These are phyloP conservation scores for Westerdykella sp. DNA, from an alignment of 2,329 filamentous ascomycete genomes.

Conservation along the genomic window DNA sequence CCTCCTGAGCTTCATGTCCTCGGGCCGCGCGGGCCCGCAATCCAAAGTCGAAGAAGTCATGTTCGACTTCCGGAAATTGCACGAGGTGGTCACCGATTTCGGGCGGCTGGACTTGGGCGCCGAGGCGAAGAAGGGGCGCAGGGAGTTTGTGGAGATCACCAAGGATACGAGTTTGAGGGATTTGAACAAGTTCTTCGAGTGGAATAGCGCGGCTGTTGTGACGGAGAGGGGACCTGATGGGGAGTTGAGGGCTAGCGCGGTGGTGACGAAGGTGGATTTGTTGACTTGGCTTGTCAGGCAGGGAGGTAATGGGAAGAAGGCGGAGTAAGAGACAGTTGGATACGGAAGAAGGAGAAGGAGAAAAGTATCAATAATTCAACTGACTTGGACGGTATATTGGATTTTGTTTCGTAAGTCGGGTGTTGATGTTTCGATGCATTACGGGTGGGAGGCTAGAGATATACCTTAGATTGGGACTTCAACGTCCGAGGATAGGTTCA, in stretches of 20 bases:
- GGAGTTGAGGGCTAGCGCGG: slow-evolving; percentile 70
- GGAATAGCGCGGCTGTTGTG: slow-evolving; percentile 93
- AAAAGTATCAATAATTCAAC: background rate
- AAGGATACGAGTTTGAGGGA: slow-evolving; percentile 76
- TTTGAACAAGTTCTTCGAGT: slow-evolving; percentile 91
- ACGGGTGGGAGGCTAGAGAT: background rate
- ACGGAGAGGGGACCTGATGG: slow-evolving; percentile 60
- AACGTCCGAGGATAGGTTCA: background rate
- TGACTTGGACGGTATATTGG: background rate
- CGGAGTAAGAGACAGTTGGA: background rate
- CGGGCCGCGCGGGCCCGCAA: slow-evolving; percentile 67
- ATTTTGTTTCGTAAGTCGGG: background rate
- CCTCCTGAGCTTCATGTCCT: slow-evolving; percentile 81
- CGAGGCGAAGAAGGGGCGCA: slow-evolving; percentile 35
- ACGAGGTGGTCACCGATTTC: slow-evolving; percentile 81
- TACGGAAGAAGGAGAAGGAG: background rate
- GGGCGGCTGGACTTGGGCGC: slow-evolving; percentile 34
- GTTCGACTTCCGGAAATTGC: slow-evolving; percentile 87
- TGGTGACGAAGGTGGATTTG: slow-evolving; percentile 95
- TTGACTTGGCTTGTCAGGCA: slow-evolving; percentile 83
- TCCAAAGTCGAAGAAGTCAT: slow-evolving; percentile 81
- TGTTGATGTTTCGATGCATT: background rate
- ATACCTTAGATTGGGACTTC: background rate
- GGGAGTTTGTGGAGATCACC: slow-evolving; percentile 90
- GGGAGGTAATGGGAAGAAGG: slow-evolving; percentile 16